Evolutionary conservation across 2,329 filamentous ascomycete species (phyloP), one percentile per base, ranked within the genome.

Genomic region (Lomentospora prolificans): DNA sequence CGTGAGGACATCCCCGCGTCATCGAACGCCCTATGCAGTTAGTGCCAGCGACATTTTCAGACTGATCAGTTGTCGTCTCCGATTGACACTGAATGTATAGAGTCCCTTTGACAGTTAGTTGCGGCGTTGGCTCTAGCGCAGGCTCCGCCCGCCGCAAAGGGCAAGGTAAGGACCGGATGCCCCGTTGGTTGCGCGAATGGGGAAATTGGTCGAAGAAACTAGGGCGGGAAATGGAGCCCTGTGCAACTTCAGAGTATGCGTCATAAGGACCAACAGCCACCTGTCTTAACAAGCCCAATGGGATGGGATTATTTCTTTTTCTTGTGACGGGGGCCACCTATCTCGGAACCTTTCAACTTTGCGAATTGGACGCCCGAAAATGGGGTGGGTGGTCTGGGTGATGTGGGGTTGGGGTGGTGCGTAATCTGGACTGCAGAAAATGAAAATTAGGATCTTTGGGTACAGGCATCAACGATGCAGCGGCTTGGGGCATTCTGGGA

Each of bases 1-100:
- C 44, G 44, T 48, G 44, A 48, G 44, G 44, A 22, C 44, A 48
- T 48, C 22, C 44, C 44, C 44, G 44, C 44, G 17, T 22, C 44
- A 48, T 48, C 44, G 24, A 48, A 22, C 24, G 17, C 44, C 17
- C 22, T 25, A 48, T 48, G 44, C 17, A 25, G 44, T 48, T 48
- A 48, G 44, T 25, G 44, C 44, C 10, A 25, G 22, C 44, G 44
- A n/a, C 22, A 48, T 22, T 48, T 22, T 48, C 44, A 22, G 22
- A 22, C 24, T 48, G 36, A 41, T 41, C 36, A 41, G 36, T 41
- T 17, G n/a, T 41, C 36, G n/a, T n/a, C n/a, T n/a, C n/a, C n/a
- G n/a, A n/a, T 41, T 41, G 36, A 41, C 36, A 7, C 36, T 14
- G 36, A 17, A 17, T 14, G 19, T 17, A 17, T 41, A 17, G n/a